phyloP scores from a whole-genome alignment of 768 basidiomycete genomes.

The Guyanaporus albipodus region DNA sequence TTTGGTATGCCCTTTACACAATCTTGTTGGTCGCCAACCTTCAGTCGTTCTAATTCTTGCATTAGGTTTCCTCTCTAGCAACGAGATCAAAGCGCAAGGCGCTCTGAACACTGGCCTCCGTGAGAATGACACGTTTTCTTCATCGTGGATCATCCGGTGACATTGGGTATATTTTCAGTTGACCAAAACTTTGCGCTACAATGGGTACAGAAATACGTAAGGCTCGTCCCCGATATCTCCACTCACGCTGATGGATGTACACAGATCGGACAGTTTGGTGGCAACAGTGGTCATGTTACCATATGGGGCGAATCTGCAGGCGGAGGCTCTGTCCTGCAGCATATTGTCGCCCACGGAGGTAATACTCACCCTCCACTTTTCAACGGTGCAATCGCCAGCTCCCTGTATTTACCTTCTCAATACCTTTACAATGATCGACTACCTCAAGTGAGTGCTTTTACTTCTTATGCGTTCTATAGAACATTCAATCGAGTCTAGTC shows the following conservation, averaged over 20 bases:
- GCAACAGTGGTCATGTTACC: constrained; percentile 29
- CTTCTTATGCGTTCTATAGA: no score
- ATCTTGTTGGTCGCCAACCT: no score
- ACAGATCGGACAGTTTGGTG: constrained; percentile 24
- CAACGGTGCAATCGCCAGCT: constrained; percentile 43
- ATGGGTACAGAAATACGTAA: constrained; percentile 35
- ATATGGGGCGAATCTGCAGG: constrained; percentile 36
- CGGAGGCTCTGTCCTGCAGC: constrained; percentile 49
- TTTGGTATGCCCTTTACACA: no score
- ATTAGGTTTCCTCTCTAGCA: no score
- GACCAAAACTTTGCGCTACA: constrained; percentile 34
- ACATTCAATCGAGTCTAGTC: neutral
- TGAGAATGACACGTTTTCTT: neutral
- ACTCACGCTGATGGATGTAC: no score
- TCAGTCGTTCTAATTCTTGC: no score
- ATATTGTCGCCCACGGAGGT: constrained; percentile 45
- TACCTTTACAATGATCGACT: constrained; percentile 41
- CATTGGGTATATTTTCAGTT: constrained; percentile 23
- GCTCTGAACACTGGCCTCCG: neutral
- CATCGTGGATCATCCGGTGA: no score
- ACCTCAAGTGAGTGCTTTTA: constrained; percentile 18
- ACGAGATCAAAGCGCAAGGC: neutral
- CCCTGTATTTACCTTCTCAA: constrained; percentile 42
- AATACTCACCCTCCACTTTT: constrained; percentile 44
- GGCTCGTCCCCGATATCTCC: neutral